A percentile compares a stretch with the other conserved stretches of the same genome.
phyloP scores from a whole-genome alignment of 2,329 filamentous ascomycete species.

The Claviceps paspali region DNA sequence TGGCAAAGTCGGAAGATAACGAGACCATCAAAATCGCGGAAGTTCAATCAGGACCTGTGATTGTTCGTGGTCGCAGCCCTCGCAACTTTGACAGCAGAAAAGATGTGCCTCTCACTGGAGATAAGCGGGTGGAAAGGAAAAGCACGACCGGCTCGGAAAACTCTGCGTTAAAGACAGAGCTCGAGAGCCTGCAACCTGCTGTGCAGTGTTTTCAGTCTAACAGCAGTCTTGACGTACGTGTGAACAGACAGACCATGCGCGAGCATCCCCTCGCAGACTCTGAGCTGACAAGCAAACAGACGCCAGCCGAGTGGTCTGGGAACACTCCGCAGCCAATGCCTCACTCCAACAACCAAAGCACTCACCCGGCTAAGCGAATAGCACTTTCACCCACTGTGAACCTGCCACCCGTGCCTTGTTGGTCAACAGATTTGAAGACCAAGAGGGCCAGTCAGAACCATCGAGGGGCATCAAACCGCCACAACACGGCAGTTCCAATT shows the following conservation, averaged over 20 bases:
- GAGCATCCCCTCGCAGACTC: too few relatives aligned
- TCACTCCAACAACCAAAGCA: slow-evolving; percentile 19
- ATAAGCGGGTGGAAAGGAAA: slow-evolving; percentile 32
- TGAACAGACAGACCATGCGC: not conserved
- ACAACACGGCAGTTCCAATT: slow-evolving; percentile 24
- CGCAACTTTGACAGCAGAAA: slow-evolving; percentile 88
- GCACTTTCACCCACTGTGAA: slow-evolving; percentile 35
- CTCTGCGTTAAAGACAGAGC: slow-evolving; percentile 18
- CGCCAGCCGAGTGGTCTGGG: slow-evolving; percentile 27
- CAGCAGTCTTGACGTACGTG: slow-evolving; percentile 20
- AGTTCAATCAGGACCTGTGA: slow-evolving; percentile 81
- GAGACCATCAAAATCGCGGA: slow-evolving; percentile 66
- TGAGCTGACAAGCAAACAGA: too few relatives aligned
- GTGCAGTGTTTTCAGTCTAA: slow-evolving; percentile 18
- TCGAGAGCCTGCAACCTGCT: slow-evolving; percentile 15
- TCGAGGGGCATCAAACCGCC: slow-evolving; percentile 12
- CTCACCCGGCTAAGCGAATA: slow-evolving; percentile 36
- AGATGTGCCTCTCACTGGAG: slow-evolving; percentile 57
- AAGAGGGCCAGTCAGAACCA: slow-evolving; percentile 8
- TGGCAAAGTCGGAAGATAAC: slow-evolving; percentile 55
- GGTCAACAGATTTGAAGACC: slow-evolving; percentile 23
- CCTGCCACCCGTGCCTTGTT: slow-evolving; percentile 39
- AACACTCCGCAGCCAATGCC: slow-evolving; percentile 21
- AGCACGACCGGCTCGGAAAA: slow-evolving; percentile 22
- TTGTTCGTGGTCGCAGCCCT: slow-evolving; percentile 82